Evolutionary conservation across 1,284 basidiomycete species (phyloP).

Genomic region (Ganoderma meredithae): DNA sequence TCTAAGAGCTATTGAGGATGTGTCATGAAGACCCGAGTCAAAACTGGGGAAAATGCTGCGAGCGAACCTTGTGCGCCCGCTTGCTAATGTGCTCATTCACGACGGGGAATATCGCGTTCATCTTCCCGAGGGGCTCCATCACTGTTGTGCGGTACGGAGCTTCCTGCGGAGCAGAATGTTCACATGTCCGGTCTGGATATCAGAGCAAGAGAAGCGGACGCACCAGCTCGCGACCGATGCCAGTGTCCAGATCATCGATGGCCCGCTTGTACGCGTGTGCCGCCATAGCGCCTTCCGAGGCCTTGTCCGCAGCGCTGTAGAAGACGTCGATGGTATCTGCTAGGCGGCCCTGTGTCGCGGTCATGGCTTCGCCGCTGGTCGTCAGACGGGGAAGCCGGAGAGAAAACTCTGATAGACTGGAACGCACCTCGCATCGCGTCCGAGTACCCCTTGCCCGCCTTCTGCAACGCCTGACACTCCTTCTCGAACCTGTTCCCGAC

Average conservation of each 20-base stretch:
- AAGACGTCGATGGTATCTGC: slow-evolving; percentile 95
- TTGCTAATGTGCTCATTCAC: slow-evolving; percentile 96
- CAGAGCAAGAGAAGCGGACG: slow-evolving; percentile 36
- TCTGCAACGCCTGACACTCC: slow-evolving; percentile 90
- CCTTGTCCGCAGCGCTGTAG: slow-evolving; percentile 86
- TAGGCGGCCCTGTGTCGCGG: slow-evolving; percentile 90
- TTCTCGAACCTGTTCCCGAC: slow-evolving; percentile 81
- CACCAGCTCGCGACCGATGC: slow-evolving; percentile 87
- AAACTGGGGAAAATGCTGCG: not conserved
- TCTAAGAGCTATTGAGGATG: slow-evolving; percentile 77
- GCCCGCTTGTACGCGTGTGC: slow-evolving; percentile 96
- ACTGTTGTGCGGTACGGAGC: slow-evolving; percentile 94
- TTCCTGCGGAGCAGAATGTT: slow-evolving; percentile 62
- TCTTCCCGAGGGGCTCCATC: slow-evolving; percentile 94
- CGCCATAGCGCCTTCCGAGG: slow-evolving; percentile 95
- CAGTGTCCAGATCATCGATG: slow-evolving; percentile 92
- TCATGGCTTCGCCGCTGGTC: slow-evolving; percentile 71
- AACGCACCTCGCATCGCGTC: slow-evolving; percentile 88
- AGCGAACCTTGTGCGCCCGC: slow-evolving; percentile 91
- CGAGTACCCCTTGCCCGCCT: slow-evolving; percentile 94
- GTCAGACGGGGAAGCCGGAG: slow-evolving; percentile 6
- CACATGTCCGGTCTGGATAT: not conserved
- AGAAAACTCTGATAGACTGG: slow-evolving; percentile 33
- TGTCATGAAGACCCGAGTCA: not conserved
- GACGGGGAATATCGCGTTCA: slow-evolving; percentile 94